Conservation (phyloP, 306 rosid species). For the Vachellia collinsii region DNA sequence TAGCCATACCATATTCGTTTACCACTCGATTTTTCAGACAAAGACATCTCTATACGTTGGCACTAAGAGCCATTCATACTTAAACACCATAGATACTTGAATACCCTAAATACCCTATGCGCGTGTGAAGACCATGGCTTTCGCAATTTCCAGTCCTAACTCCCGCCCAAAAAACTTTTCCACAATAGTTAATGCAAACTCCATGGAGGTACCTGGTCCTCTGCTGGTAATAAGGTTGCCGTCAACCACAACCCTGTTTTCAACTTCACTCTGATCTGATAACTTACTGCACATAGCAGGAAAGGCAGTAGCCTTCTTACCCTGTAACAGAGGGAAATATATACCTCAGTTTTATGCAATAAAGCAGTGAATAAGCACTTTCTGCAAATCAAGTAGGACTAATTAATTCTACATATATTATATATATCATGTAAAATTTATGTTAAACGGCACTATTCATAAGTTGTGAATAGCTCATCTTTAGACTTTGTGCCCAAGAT, state of each 20-base stretch:
- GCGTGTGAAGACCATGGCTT: slow-evolving; percentile 46
- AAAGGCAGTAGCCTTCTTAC: slow-evolving; percentile 66
- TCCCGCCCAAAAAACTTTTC: slow-evolving; percentile 63
- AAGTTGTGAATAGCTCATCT: not conserved
- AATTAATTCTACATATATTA: not conserved
- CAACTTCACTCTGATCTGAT: slow-evolving; percentile 57
- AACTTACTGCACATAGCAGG: slow-evolving; percentile 64
- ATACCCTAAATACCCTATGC: slow-evolving; percentile 25
- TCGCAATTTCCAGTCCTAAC: slow-evolving; percentile 54
- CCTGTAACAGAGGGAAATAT: slow-evolving; percentile 38
- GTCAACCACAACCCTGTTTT: slow-evolving; percentile 67
- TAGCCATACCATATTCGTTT: not conserved
- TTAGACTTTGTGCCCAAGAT: not conserved
- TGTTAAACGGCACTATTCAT: not conserved
- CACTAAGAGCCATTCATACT: not conserved
- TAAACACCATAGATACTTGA: too few species aligned
- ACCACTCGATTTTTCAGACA: slow-evolving; percentile 34
- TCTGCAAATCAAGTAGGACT: not conserved
- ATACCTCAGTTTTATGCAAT: slow-evolving; percentile 13
- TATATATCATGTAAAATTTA: not conserved
- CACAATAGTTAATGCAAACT: slow-evolving; percentile 63
- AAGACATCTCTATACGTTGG: not conserved
- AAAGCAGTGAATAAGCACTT: slow-evolving; percentile 1
- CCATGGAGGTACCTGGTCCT: slow-evolving; percentile 75
- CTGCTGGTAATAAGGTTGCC: slow-evolving; percentile 74